These are phyloP conservation scores for Kurtzmaniella natalensis DNA, from an alignment of 1,139 yeast genomes.

Conservation along the genomic window DNA sequence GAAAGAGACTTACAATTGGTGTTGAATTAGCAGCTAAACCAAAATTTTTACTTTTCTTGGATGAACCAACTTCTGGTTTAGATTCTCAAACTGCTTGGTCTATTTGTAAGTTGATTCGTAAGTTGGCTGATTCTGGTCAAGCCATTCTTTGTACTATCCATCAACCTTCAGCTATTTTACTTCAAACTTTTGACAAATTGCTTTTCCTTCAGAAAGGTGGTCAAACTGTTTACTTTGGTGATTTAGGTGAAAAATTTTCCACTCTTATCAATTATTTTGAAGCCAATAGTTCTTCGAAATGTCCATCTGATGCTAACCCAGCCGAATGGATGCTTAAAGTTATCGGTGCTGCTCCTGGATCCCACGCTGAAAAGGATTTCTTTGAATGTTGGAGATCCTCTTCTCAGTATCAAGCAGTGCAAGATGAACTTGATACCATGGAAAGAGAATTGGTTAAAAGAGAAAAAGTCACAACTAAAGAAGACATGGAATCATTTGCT, in stretches of 20 bases:
- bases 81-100: slow-evolving; percentile 45
- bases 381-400: slow-evolving; percentile 32
- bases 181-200: slow-evolving; percentile 32
- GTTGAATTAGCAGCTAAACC: slow-evolving; percentile 40
- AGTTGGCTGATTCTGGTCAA: slow-evolving; percentile 40
- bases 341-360: slow-evolving; percentile 40
- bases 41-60: slow-evolving; percentile 31
- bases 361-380: slow-evolving; percentile 31
- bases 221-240: slow-evolving; percentile 64
- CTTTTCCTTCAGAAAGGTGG: slow-evolving; percentile 45
- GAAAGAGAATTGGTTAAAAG: slow-evolving; percentile 24
- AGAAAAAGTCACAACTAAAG: slow-evolving; percentile 22
- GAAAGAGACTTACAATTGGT: slow-evolving; percentile 56
- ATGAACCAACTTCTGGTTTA: slow-evolving; percentile 39
- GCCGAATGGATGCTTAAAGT: slow-evolving; percentile 58
- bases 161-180: slow-evolving; percentile 38
- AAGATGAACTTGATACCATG: slow-evolving; percentile 22
- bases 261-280: slow-evolving; percentile 54
- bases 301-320: slow-evolving; percentile 45
- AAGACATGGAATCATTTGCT: slow-evolving; percentile 21
- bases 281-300: slow-evolving; percentile 44
- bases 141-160: slow-evolving; percentile 42
- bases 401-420: slow-evolving; percentile 20
- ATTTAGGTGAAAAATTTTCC: slow-evolving; percentile 51
- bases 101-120: slow-evolving; percentile 37